Conservation (phyloP, 2,329 filamentous ascomycete genomes). For the Venturia asperata region DNA sequence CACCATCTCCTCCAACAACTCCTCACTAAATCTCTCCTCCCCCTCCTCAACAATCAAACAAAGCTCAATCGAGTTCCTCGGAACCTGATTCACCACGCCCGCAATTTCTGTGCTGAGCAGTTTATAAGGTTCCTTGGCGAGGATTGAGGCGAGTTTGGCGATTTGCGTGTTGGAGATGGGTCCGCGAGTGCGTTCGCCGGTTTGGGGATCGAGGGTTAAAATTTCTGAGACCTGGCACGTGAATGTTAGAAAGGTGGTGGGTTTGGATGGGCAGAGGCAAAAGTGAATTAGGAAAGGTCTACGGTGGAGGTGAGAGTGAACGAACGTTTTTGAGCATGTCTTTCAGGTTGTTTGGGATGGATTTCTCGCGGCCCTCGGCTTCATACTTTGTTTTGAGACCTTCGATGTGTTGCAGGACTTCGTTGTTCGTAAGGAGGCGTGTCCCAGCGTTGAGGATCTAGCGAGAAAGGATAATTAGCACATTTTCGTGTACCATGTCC, state of each 20-base stretch:
- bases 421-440: slow-evolving; percentile 38
- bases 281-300: neutral
- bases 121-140: slow-evolving; percentile 2
- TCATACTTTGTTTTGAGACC: slow-evolving; percentile 19
- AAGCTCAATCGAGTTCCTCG: slow-evolving; percentile 39
- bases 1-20: slow-evolving; percentile 46
- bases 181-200: neutral
- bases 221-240: neutral
- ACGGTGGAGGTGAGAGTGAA: neutral
- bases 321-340: slow-evolving; percentile 11
- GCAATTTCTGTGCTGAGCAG: slow-evolving; percentile 19
- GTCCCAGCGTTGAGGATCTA: slow-evolving; percentile 40
- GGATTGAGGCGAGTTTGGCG: slow-evolving; percentile 3
- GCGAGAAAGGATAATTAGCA: neutral
- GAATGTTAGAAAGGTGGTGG: neutral
- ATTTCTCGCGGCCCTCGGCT: neutral
- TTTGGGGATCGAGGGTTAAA: neutral
- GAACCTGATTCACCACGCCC: slow-evolving; percentile 22
- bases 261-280: neutral
- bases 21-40: slow-evolving; percentile 51
- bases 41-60: slow-evolving; percentile 61
- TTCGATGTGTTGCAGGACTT: slow-evolving; percentile 38
- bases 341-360: slow-evolving; percentile 7
- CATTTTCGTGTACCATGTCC: neutral
- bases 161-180: slow-evolving; percentile 9